A percentile compares a stretch with the other conserved stretches of the same genome.
Conservation (phyloP, 495 filamentous ascomycete species). For the Trichoderma parareesei region DNA sequence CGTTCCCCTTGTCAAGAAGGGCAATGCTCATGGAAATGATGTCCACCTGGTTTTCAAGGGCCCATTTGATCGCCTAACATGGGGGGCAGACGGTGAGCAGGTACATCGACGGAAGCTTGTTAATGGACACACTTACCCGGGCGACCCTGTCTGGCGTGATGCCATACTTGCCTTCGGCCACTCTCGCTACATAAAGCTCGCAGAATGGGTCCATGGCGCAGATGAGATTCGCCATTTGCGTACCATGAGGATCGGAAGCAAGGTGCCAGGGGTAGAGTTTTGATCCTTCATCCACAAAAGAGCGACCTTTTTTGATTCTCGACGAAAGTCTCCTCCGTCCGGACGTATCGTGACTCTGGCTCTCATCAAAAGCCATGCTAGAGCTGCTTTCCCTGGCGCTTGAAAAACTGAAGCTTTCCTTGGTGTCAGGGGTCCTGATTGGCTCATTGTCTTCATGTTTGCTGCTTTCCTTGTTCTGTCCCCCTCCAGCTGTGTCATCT, state of each 20-base stretch:
- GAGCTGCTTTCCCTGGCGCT: no score
- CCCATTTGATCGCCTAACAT: slow-evolving; percentile 14
- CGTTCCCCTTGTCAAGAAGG: neutral
- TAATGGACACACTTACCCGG: neutral
- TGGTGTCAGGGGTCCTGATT: no score
- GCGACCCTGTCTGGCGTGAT: slow-evolving; percentile 6
- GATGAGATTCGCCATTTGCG: slow-evolving; percentile 18
- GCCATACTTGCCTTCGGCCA: slow-evolving; percentile 12
- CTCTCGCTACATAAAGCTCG: slow-evolving; percentile 15
- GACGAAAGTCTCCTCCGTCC: slow-evolving; percentile 9
- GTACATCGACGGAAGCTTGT: neutral
- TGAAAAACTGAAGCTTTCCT: no score
- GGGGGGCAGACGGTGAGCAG: neutral
- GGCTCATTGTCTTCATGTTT: neutral
- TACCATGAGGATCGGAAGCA: slow-evolving; percentile 16
- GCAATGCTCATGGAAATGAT: slow-evolving; percentile 17
- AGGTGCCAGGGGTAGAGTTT: slow-evolving; percentile 10
- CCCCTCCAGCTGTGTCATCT: neutral
- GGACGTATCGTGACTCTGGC: neutral
- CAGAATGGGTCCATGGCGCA: slow-evolving; percentile 17
- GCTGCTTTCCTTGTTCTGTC: neutral
- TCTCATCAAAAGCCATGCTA: no score
- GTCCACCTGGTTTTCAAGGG: slow-evolving; percentile 13
- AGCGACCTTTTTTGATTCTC: slow-evolving; percentile 8
- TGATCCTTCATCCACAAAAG: slow-evolving; percentile 13